Evolutionary conservation across 2,329 filamentous ascomycete species (phyloP).

Genomic region (Fusarium acutatum): DNA sequence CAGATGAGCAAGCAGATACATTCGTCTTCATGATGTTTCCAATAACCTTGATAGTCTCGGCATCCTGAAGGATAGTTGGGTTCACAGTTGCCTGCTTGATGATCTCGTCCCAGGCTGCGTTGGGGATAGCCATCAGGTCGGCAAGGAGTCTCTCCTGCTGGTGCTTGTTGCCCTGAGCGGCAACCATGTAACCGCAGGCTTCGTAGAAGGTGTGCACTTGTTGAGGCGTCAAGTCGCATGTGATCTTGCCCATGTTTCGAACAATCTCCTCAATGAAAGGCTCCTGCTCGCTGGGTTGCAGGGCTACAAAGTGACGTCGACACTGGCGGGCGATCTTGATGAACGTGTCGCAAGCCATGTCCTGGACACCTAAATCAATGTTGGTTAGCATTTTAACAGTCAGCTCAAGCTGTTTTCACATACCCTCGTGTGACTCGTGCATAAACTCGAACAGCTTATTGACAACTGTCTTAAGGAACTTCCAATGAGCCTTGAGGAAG

Average conservation of each 20-base stretch:
- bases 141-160: constrained; percentile 90
- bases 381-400: constrained; percentile 37
- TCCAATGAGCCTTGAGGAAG: constrained; percentile 99
- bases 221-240: constrained; percentile 91
- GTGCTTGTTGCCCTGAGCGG: constrained; percentile 93
- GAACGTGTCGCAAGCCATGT: constrained; percentile 99
- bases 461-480: constrained; percentile 98
- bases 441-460: constrained; percentile 99
- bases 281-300: constrained; percentile 93
- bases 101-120: constrained; percentile 94
- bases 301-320: constrained; percentile 93
- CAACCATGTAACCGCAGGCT: constrained; percentile 99
- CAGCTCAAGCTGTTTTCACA: constrained; percentile 37
- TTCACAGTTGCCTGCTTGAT: constrained; percentile 88
- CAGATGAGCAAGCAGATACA: constrained; percentile 96
- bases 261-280: constrained; percentile 99
- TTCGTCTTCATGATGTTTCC: constrained; percentile 99
- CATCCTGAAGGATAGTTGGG: constrained; percentile 86
- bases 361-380: constrained; percentile 77
- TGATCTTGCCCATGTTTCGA: constrained; percentile 93
- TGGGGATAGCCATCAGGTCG: constrained; percentile 93
- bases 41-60: constrained; percentile 97
- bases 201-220: constrained; percentile 99
- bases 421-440: constrained; percentile 98
- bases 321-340: constrained; percentile 99